Evolutionary conservation across 192 early-diverging fungal species (phyloP), one percentile per base, ranked within the genome.

Genomic region (Anaeromyces robustus): DNA sequence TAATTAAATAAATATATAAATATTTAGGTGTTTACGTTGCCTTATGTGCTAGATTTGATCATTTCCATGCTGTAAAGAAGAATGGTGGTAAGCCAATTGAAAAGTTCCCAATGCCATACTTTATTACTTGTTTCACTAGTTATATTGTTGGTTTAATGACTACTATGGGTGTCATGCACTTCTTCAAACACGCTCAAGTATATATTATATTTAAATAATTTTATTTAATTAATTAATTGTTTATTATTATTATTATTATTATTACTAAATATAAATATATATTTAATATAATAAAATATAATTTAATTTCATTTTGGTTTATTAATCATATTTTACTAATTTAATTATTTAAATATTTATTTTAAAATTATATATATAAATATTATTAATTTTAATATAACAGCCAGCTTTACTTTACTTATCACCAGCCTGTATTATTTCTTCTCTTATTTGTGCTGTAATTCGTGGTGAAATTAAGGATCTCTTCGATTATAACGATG

Each of bases 401-500:
- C 77, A 90, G 89, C 97, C 97, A 7, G 97, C 97, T 12, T 87
- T 99, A 14, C 87, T 99, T 77, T 99, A 99, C 81, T 91, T 99
- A 77, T 98, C 96, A 3, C 97, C 97, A 0, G 97, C 97, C 2
- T 99, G 97, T 82, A 98, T 95, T 79, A 79, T 97, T 12, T 95
- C 96, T 11, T 91, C 92, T 6, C 81, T 97, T 29, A 30, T 91
- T 29, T 80, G 80, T 18, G 94, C 89, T 13, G 78, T 86, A 30
- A 81, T 83, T 29, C 92, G 93, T 52, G 93, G 93, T 80, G 92
- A 95, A 86, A 52, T 95, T 37, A 87, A 85, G 39, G 87, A 87
- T 16, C 83, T 94, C 26, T 91, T 95, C 80, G 86, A 82, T 7
- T 95, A 92, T 79, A 84, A 85, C 26, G 85, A 87, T n/a, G 92